phyloP scores from a whole-genome alignment of 2,329 filamentous ascomycete genomes.

The Teratosphaeria gauchensis region DNA sequence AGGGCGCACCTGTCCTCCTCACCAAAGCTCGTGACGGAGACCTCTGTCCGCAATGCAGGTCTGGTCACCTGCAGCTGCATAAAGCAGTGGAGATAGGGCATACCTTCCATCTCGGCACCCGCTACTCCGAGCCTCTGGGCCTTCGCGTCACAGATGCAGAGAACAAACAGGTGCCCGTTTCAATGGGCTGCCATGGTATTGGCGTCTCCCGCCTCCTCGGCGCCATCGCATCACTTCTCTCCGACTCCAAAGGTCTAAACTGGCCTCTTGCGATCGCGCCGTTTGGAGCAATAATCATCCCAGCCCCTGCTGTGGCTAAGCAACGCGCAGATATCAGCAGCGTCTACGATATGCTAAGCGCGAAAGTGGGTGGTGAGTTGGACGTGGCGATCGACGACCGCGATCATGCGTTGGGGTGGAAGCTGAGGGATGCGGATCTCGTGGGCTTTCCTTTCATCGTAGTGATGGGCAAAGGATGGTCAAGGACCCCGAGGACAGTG shows the following conservation, averaged over 20 bases:
- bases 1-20: conserved; percentile 46
- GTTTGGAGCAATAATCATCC: conserved; percentile 61
- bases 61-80: conserved; percentile 53
- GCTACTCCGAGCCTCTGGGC: conserved; percentile 69
- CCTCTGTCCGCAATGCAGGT: conserved; percentile 58
- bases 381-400: conserved; percentile 68
- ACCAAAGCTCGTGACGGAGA: conserved; percentile 59
- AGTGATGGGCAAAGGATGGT: conserved; percentile 65
- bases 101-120: conserved; percentile 85
- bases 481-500: conserved; percentile 37
- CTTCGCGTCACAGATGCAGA: conserved; percentile 46
- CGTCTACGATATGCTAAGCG: conserved; percentile 54
- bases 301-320: conserved; percentile 2
- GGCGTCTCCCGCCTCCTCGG: conserved; percentile 85
- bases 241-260: conserved; percentile 64
- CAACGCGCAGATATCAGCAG: conserved; percentile 8
- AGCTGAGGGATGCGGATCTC: conserved; percentile 79
- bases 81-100: conserved; percentile 85
- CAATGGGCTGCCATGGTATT: conserved; percentile 97
- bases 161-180: conserved; percentile 46
- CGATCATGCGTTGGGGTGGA: conserved; percentile 62
- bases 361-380: conserved; percentile 3
- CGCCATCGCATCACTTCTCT: conserved; percentile 67
- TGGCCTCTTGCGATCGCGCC: conserved; percentile 86
- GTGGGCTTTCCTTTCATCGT: conserved; percentile 80